Conservation (phyloP, 441 rosid genomes). For the Lepidium campestre region DNA sequence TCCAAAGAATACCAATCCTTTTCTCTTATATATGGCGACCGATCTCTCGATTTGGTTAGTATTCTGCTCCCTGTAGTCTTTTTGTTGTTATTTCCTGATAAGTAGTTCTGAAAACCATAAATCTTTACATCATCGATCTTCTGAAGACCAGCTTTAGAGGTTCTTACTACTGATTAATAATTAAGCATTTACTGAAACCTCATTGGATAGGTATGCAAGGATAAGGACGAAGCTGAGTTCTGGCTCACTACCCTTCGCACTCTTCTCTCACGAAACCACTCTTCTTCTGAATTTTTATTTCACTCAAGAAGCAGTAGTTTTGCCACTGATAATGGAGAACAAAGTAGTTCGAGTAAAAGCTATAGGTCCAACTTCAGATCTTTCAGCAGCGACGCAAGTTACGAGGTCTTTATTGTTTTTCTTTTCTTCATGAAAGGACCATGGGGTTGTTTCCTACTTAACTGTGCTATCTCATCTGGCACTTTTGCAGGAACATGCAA, state of each 20-base stretch:
- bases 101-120: too few species aligned
- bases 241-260: constrained; percentile 53
- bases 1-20: constrained; percentile 53
- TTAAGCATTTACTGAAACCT: background rate
- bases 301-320: constrained; percentile 38
- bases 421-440: background rate
- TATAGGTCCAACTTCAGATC: constrained; percentile 34
- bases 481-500: constrained; percentile 33
- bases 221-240: constrained; percentile 67
- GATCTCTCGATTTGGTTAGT: constrained; percentile 53
- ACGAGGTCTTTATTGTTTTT: constrained; percentile 32
- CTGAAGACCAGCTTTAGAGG: background rate
- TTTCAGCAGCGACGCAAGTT: constrained; percentile 37
- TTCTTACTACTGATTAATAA: background rate
- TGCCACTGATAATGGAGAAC: constrained; percentile 33
- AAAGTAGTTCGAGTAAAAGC: constrained; percentile 28
- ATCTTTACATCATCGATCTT: too few species aligned
- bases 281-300: constrained; percentile 21
- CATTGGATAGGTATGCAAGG: constrained; percentile 50
- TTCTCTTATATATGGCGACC: constrained; percentile 47
- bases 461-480: constrained; percentile 12
- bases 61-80: background rate
- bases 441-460: constrained; percentile 10
- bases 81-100: background rate
- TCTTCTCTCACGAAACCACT: constrained; percentile 35